A percentile compares a stretch with the other conserved stretches of the same genome.
Conservation (phyloP, 2,329 filamentous ascomycete genomes). For the Metarhizium robertsii region DNA sequence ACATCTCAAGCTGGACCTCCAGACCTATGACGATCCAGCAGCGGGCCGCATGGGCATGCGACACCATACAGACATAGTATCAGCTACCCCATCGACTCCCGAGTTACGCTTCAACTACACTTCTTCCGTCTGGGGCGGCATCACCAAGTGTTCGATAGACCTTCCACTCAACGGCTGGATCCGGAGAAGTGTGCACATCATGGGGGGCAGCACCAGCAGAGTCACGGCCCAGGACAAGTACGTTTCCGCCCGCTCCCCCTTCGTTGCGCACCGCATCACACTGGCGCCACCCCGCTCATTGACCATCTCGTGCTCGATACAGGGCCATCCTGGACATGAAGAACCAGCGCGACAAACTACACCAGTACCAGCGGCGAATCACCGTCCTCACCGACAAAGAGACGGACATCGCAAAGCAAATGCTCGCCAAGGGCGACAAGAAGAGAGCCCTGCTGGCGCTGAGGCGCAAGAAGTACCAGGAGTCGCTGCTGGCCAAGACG, state of each 20-base stretch:
- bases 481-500: conserved; percentile 78
- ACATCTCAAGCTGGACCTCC: no score
- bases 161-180: conserved; percentile 2
- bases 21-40: no score
- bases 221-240: conserved; percentile 77
- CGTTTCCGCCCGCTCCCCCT: conserved; percentile 16
- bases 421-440: conserved; percentile 73
- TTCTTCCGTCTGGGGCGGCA: neutral
- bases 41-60: no score
- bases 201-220: conserved; percentile 49
- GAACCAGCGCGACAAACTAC: conserved; percentile 91
- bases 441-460: conserved; percentile 76
- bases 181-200: conserved; percentile 16
- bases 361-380: conserved; percentile 91
- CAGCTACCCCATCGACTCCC: neutral
- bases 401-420: conserved; percentile 75
- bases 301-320: conserved; percentile 5
- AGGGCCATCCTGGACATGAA: conserved; percentile 98
- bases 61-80: neutral
- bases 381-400: conserved; percentile 77
- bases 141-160: neutral
- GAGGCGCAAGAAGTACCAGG: conserved; percentile 93
- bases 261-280: neutral
- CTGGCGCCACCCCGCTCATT: conserved; percentile 1
- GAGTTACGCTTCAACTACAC: no score